Base-by-base conservation (phyloP, 768 basidiomycete species). In the Stropharia rugosoannulata region DNA sequence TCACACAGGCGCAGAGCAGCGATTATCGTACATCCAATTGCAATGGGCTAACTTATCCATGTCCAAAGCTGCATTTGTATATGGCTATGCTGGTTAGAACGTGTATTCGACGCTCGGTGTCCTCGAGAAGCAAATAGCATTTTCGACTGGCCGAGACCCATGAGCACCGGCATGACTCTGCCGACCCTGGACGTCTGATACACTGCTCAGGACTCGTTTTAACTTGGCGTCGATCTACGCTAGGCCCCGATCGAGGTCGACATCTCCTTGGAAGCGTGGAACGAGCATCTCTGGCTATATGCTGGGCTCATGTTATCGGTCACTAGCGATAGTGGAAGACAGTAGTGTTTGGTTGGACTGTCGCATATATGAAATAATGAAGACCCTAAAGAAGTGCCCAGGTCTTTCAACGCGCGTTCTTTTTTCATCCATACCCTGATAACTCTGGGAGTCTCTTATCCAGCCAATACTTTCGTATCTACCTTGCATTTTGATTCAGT, bases 71-170 rank as follows among this genome's bases (percentile, higher is more conserved):
- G 38, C 49, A 44, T 54, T 46, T 39, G 40, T 48, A 48, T 60
- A 38, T 55, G 57, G 45, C 49, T 51, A 54, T 39, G 57, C 52
- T 55, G 51, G 51, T 57, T 49, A 54, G 37, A 44, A 50, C 57
- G 52, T 58, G 36, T 43, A 49, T 36, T 60, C 59, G 61, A 60
- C 53, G 37, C 60, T 64, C 59, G 58, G 49, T 60, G 43, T 56
- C 58, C 59, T 64, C 60, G 60, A 60, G 60, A 61, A 64, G 62
- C 59, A 49, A 40, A n/a, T 16, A 16, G 19, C 32, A 29, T 16
- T 5, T 38, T 27, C 50, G 12, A n/a, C 49, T 39, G 36, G 36
- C 38, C 54, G 54, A 52, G 51, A 43, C 2, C 29, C 18, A 19
- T 22, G 44, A 35, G 37, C 16, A 32, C 41, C 18, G 41, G n/a